These are phyloP conservation scores for Beta corolliflora DNA, from an alignment of 179 eudicot species.

Conservation along the genomic window DNA sequence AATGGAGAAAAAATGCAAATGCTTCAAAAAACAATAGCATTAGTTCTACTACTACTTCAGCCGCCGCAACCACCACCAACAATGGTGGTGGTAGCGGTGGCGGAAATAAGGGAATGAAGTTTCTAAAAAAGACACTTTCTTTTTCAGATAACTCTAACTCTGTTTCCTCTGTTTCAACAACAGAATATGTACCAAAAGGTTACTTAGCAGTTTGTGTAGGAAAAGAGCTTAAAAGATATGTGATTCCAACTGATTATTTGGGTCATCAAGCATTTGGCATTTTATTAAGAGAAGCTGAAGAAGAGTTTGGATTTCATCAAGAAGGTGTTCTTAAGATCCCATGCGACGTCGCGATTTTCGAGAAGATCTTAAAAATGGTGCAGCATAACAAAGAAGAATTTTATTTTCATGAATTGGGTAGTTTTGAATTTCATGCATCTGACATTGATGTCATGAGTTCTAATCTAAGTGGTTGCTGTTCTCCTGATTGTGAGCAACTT, in stretches of 20 bases:
- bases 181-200: slow-evolving; percentile 52
- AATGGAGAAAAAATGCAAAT: slow-evolving; percentile 60
- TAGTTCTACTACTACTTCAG: neutral
- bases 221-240: slow-evolving; percentile 56
- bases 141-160: slow-evolving; percentile 57
- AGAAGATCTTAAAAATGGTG: slow-evolving; percentile 53
- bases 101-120: slow-evolving; percentile 49
- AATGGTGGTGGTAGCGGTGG: neutral
- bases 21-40: slow-evolving; percentile 31
- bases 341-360: slow-evolving; percentile 50
- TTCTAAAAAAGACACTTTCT: slow-evolving; percentile 60
- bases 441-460: slow-evolving; percentile 25
- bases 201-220: slow-evolving; percentile 65
- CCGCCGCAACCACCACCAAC: slow-evolving; percentile 4
- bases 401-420: slow-evolving; percentile 30
- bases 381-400: slow-evolving; percentile 38
- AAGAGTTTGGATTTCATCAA: slow-evolving; percentile 70
- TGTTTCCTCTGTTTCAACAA: slow-evolving; percentile 22
- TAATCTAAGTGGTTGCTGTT: slow-evolving; percentile 29
- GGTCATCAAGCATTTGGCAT: slow-evolving; percentile 60
- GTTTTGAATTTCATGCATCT: slow-evolving; percentile 15
- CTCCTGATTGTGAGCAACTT: slow-evolving; percentile 43
- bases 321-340: slow-evolving; percentile 69
- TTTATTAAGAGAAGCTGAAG: slow-evolving; percentile 62
- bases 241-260: slow-evolving; percentile 54